Percentiles rank a stretch among this genome's conserved stretches.
Evolutionary conservation across 225 moss, liverwort and hornwort genomes (phyloP).

Genomic region (Polytrichum formosum): DNA sequence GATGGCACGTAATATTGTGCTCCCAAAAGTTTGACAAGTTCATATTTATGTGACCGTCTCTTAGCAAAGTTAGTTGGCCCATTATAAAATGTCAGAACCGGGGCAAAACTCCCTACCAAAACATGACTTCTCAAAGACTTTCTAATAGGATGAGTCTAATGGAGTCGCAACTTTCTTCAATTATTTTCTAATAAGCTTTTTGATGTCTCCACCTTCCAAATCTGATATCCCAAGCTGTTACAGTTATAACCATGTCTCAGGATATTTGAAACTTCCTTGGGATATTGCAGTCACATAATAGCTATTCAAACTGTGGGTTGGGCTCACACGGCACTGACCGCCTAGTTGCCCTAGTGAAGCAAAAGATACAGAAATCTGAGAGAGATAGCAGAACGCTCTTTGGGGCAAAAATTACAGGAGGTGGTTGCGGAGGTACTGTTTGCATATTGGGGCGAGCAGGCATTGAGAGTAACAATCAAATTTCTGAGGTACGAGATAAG

Average conservation of each 20-base stretch:
- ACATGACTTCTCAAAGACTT: no score
- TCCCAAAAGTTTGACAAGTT: no score
- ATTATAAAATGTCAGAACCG: no score
- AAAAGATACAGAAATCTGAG: slow-evolving; percentile 28
- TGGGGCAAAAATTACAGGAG: slow-evolving; percentile 89
- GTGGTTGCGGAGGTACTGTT: slow-evolving; percentile 82
- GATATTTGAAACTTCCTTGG: background rate
- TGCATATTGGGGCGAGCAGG: slow-evolving; percentile 65
- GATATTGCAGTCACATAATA: slow-evolving; percentile 60
- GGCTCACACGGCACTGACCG: slow-evolving; percentile 78
- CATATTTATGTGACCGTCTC: no score
- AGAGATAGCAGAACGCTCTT: slow-evolving; percentile 36
- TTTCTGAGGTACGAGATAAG: slow-evolving; percentile 27
- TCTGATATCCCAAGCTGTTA: no score
- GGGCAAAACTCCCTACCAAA: no score
- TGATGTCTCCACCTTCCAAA: no score
- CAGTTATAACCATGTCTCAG: background rate
- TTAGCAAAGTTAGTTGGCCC: no score
- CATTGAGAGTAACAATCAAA: slow-evolving; percentile 35
- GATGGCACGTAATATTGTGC: no score
- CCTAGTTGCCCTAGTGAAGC: slow-evolving; percentile 57
- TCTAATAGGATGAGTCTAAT: no score
- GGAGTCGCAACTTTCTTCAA: no score
- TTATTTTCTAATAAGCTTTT: no score
- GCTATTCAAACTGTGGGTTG: slow-evolving; percentile 82